phyloP scores from a whole-genome alignment of 2,329 filamentous ascomycete genomes.

The Colletotrichum siamense region DNA sequence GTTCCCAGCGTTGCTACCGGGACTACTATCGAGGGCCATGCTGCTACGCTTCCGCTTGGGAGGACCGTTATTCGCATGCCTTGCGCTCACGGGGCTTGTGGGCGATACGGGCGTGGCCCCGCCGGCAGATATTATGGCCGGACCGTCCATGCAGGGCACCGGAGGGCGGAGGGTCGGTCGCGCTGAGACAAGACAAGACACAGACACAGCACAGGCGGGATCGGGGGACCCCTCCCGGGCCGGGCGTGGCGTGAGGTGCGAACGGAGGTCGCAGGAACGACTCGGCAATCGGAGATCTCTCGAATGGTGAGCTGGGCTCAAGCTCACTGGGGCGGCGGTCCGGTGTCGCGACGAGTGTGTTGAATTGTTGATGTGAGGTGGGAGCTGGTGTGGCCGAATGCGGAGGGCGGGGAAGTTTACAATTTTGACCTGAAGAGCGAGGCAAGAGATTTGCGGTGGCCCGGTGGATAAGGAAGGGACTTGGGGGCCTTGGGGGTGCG shows the following conservation, averaged over 20 bases:
- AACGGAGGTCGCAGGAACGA: slow-evolving; percentile 7
- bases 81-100: slow-evolving; percentile 60
- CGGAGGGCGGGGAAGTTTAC: slow-evolving; percentile 23
- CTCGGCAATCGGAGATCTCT: slow-evolving; percentile 17
- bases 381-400: slow-evolving; percentile 22
- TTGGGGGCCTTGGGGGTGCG: not conserved
- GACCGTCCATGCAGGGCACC: slow-evolving; percentile 51
- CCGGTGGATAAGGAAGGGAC: not conserved
- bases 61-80: slow-evolving; percentile 49
- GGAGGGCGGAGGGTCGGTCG: slow-evolving; percentile 16
- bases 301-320: slow-evolving; percentile 17
- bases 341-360: slow-evolving; percentile 24
- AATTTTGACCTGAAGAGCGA: slow-evolving; percentile 22
- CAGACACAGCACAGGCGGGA: slow-evolving; percentile 17
- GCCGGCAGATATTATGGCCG: slow-evolving; percentile 48
- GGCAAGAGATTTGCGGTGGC: slow-evolving; percentile 23
- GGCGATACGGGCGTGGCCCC: slow-evolving; percentile 58
- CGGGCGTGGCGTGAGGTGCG: slow-evolving; percentile 13
- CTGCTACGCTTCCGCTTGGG: slow-evolving; percentile 66
- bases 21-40: slow-evolving; percentile 63
- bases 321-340: slow-evolving; percentile 21
- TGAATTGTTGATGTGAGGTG: slow-evolving; percentile 18
- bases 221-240: slow-evolving; percentile 23
- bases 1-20: slow-evolving; percentile 62
- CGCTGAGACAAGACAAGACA: slow-evolving; percentile 18